Base-by-base conservation (phyloP, 2,329 filamentous ascomycete species). In the Fusarium sp. region DNA sequence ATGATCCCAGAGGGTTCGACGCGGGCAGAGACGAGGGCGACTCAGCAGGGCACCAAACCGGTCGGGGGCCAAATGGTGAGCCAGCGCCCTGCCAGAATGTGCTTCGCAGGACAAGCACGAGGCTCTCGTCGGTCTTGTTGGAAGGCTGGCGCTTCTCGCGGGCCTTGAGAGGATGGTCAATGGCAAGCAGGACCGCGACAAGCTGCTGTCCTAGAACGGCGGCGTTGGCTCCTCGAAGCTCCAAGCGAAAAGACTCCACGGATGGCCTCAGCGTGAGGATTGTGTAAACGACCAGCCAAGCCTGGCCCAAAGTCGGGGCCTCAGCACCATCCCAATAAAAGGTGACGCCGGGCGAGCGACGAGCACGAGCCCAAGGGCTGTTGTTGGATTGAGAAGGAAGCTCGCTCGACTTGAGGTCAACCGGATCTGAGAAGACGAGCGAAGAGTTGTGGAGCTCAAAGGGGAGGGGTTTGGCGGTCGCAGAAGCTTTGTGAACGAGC, bases 21-120 rank as follows among this genome's bases (percentile, higher is more conserved):
- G 76, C 65, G 2, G 81, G 79, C 50, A 86, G 80, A 18, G 82
- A 83, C 16, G 72, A 77, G 41, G 84, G 79, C 41, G 83, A 80
- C 57, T 87, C 83, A 50, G 86, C 84, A 4, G 89, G 86, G 8
- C 87, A 85, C 92, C 92, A 93, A 68, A 87, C 86, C 3, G 91
- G 87, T 24, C 91, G 91, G 54, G 91, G 84, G 13, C 92, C 92
- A 66, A 92, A 88, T 8, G 92, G 92, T 1, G 91, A 92, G 20
- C 88, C 91, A 33, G 92, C 92, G 54, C 92, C 92, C 77, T 93
- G 92, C 91, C 92, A 93, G 84, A 93, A 93, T 37, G 91, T 86
- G 80, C 85, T 85, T 71, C 88, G 86, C 66, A 88, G 84, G 64
- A 88, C 79, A 58, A 90, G 77, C 11, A 83, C 80, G 71, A 80